Conservation (phyloP, 2,329 filamentous ascomycete species). For the Phaeosphaeriaceae sp. region DNA sequence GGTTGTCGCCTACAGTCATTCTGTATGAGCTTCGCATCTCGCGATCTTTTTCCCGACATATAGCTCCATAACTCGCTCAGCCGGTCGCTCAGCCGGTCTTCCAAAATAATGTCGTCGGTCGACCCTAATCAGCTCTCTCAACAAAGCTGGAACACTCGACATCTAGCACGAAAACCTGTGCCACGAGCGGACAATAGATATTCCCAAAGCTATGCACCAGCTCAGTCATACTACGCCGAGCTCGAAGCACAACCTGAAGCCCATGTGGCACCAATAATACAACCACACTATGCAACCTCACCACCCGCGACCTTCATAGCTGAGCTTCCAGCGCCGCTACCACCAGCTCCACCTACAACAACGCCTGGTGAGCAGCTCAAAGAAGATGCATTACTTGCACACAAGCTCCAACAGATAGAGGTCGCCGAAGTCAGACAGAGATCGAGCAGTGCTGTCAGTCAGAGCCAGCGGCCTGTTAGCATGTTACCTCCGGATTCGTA, state of each 20-base stretch:
- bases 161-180: slow-evolving; percentile 10
- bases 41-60: not conserved
- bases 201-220: slow-evolving; percentile 11
- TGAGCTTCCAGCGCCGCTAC: slow-evolving; percentile 37
- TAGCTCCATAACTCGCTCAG: not conserved
- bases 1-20: not conserved
- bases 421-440: slow-evolving; percentile 27
- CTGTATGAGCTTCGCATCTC: not conserved
- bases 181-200: slow-evolving; percentile 14
- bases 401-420: slow-evolving; percentile 37
- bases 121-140: slow-evolving; percentile 11
- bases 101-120: slow-evolving; percentile 10
- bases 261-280: slow-evolving; percentile 15
- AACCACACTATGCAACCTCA: slow-evolving; percentile 28
- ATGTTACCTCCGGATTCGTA: slow-evolving; percentile 16
- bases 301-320: slow-evolving; percentile 23
- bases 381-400: slow-evolving; percentile 40
- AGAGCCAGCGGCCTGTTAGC: slow-evolving; percentile 17
- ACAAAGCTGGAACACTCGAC: slow-evolving; percentile 14
- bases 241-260: slow-evolving; percentile 1
- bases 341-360: slow-evolving; percentile 32
- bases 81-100: too few relatives aligned
- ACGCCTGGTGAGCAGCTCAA: slow-evolving; percentile 37
- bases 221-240: slow-evolving; percentile 6
- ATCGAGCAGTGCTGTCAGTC: slow-evolving; percentile 28